Conservation (phyloP, 2,329 filamentous ascomycete genomes). For the Teratosphaeria nubilosa region DNA sequence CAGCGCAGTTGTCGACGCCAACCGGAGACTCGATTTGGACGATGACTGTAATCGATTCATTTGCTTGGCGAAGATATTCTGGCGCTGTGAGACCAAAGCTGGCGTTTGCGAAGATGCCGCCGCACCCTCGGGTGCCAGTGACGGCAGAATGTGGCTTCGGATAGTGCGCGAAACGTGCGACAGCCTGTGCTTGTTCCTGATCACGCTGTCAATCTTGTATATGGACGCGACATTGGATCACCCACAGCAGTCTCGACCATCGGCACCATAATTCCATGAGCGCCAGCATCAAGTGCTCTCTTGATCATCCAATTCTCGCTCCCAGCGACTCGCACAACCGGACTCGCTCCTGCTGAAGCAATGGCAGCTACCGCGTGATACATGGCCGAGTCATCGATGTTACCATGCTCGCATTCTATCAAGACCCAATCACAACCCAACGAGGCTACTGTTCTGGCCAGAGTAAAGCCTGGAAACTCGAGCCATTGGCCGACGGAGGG, state of each 20-base stretch:
- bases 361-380: constrained; percentile 45
- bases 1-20: constrained; percentile 29
- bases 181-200: constrained; percentile 38
- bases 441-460: constrained; percentile 8
- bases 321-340: constrained; percentile 40
- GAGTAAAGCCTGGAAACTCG: constrained; percentile 10
- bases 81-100: constrained; percentile 3
- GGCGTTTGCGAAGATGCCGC: constrained; percentile 39
- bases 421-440: constrained; percentile 14
- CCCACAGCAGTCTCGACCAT: constrained; percentile 26
- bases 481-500: constrained; percentile 9
- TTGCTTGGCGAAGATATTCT: constrained; percentile 1
- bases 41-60: constrained; percentile 39
- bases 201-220: constrained; percentile 17
- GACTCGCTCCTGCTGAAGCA: constrained; percentile 33
- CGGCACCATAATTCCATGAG: constrained; percentile 44
- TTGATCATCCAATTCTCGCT: constrained; percentile 55
- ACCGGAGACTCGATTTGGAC: constrained; percentile 34
- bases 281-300: constrained; percentile 49
- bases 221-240: background rate
- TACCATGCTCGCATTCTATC: constrained; percentile 48
- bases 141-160: constrained; percentile 22
- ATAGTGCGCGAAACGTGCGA: constrained; percentile 43
- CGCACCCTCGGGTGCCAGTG: constrained; percentile 39
- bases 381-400: constrained; percentile 45